Evolutionary conservation across 192 early-diverging fungal genomes (phyloP), one percentile per base, ranked within the genome.

Genomic region (Dissophora ornata): DNA sequence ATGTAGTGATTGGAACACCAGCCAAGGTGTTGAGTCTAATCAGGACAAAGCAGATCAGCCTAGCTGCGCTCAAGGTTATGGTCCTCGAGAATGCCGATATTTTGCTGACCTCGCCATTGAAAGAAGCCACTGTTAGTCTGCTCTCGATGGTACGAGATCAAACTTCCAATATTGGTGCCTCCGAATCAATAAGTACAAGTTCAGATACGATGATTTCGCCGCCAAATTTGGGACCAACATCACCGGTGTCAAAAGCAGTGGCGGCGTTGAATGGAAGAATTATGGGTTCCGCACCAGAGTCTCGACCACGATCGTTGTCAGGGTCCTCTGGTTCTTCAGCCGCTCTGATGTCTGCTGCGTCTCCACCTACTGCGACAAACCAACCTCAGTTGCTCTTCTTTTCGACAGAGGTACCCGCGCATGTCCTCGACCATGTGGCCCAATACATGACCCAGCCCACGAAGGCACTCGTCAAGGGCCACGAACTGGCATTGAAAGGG

Each of bases 391-490:
- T 77, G 5, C 15, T 77, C 22, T 77, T 77, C 38, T 77, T 77
- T 21, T 77, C 73, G 16, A 67, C 73, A 0, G 53, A 62, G 10
- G 73, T 77, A 9, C 73, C 73, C 4, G 42, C 73, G 0, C 57
- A 77, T 48, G 64, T 77, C 0, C 50, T 77, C 15, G 73, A 77
- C 30, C 60, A 67, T 62, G 73, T 77, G 4, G 50, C 57, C 6
- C 73, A 77, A 33, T 77, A 77, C 30, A 62, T 61, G 58, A 77
- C 51, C 0, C 64, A 77, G 25, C 73, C 73, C n/a, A 77, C 73
- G 26, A 77, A 77, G 15, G 73, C 64, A 0, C 58, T 77, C 6
- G 73, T 77, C 28, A 66, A 67, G 34, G 73, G 73, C 5, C 73
- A 77, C n/a, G 73, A 77, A 19, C 5, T 67, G 57, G 64, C 73